Conservation (phyloP, 2,329 filamentous ascomycete species). For the Trichoderma hamatum region DNA sequence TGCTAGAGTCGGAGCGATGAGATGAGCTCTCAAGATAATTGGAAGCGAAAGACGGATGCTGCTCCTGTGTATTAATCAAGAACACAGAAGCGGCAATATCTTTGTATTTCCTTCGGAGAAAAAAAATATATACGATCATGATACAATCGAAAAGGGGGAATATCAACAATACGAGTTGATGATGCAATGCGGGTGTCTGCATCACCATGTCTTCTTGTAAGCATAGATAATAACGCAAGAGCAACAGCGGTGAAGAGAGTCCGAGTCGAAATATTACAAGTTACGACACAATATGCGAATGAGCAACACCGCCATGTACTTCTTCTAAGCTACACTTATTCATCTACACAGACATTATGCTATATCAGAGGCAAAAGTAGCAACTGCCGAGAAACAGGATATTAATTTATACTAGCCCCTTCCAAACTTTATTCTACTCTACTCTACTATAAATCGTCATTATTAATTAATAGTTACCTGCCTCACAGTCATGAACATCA, state of each 20-base stretch:
- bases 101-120: not conserved
- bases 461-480: conserved; percentile 9
- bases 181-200: not conserved
- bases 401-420: not conserved
- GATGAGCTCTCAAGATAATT: not conserved
- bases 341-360: not conserved
- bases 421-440: not conserved
- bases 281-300: not conserved
- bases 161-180: not conserved
- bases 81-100: not conserved
- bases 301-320: not conserved
- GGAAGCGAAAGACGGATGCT: not conserved
- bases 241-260: not conserved
- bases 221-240: not conserved
- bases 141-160: not conserved
- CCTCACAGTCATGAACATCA: conserved; percentile 17
- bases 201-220: not conserved
- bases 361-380: not conserved
- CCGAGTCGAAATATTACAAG: not conserved
- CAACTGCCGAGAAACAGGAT: not conserved
- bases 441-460: not conserved
- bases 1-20: not conserved
- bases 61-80: not conserved
- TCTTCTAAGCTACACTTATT: not conserved
- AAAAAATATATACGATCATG: not conserved